phyloP scores from a whole-genome alignment of 306 rosid species.

The Abrus precatorius region DNA sequence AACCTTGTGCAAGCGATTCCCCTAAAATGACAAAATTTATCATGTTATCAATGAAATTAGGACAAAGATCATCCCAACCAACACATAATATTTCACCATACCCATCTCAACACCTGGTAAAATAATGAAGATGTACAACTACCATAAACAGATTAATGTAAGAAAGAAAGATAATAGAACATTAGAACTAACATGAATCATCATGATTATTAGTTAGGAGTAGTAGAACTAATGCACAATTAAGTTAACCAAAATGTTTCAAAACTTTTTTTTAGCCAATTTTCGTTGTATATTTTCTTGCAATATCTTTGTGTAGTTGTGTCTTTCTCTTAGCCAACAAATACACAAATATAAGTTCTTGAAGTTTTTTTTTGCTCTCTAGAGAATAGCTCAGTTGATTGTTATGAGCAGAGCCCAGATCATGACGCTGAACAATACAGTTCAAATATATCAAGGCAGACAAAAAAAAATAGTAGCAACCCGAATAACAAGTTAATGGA shows the following conservation, averaged over 20 bases:
- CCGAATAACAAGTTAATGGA: conserved; percentile 2
- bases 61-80: neutral
- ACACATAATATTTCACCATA: conserved; percentile 12
- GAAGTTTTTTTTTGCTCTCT: neutral
- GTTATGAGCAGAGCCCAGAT: conserved; percentile 31
- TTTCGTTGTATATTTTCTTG: conserved; percentile 24
- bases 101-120: neutral
- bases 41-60: conserved; percentile 39
- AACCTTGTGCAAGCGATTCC: conserved; percentile 93
- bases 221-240: neutral
- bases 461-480: neutral
- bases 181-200: neutral
- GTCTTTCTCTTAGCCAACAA: conserved; percentile 29
- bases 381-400: conserved; percentile 4
- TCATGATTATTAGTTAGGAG: neutral
- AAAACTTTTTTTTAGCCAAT: neutral
- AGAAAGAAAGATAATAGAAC: conserved; percentile 1
- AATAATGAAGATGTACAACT: neutral
- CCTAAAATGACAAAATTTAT: conserved; percentile 59
- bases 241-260: conserved; percentile 29
- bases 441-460: conserved; percentile 10
- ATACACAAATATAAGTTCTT: neutral
- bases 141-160: conserved; percentile 10
- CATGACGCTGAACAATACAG: conserved; percentile 29
- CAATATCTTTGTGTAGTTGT: neutral